Conservation (phyloP, 352 stramenopile species). For the Albugo candida region DNA sequence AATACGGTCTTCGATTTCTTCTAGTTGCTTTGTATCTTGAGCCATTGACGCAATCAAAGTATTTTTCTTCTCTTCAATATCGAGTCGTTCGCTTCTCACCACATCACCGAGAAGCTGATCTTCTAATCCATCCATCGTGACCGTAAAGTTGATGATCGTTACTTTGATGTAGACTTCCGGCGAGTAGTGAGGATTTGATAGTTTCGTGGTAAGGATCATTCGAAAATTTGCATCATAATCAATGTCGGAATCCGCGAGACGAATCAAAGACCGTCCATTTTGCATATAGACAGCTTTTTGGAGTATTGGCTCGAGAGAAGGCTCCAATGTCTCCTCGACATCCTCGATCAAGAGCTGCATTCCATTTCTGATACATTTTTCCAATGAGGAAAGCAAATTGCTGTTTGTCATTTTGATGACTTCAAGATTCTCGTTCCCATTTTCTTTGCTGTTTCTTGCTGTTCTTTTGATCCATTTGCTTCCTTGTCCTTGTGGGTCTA, state of each 20-base stretch:
- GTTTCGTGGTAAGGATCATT: slow-evolving; percentile 86
- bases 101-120: slow-evolving; percentile 85
- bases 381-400: slow-evolving; percentile 77
- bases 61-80: slow-evolving; percentile 90
- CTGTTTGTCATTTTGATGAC: slow-evolving; percentile 81
- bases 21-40: slow-evolving; percentile 82
- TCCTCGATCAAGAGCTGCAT: slow-evolving; percentile 85
- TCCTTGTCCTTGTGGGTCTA: slow-evolving; percentile 85
- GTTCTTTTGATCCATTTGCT: slow-evolving; percentile 92
- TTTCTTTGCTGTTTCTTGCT: background rate
- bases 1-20: slow-evolving; percentile 87
- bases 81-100: slow-evolving; percentile 79
- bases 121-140: slow-evolving; percentile 86
- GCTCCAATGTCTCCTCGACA: slow-evolving; percentile 82
- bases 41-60: slow-evolving; percentile 85
- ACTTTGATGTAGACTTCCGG: slow-evolving; percentile 93
- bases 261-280: slow-evolving; percentile 72
- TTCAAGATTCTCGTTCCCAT: slow-evolving; percentile 34
- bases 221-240: slow-evolving; percentile 86
- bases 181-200: slow-evolving; percentile 87
- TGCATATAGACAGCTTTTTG: slow-evolving; percentile 88
- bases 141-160: slow-evolving; percentile 92
- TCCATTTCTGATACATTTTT: slow-evolving; percentile 85
- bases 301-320: slow-evolving; percentile 81
- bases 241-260: slow-evolving; percentile 82